Evolutionary conservation across 2,329 filamentous ascomycete genomes (phyloP), one percentile per base, ranked within the genome.

Genomic region (Stagonosporopsis vannaccii): DNA sequence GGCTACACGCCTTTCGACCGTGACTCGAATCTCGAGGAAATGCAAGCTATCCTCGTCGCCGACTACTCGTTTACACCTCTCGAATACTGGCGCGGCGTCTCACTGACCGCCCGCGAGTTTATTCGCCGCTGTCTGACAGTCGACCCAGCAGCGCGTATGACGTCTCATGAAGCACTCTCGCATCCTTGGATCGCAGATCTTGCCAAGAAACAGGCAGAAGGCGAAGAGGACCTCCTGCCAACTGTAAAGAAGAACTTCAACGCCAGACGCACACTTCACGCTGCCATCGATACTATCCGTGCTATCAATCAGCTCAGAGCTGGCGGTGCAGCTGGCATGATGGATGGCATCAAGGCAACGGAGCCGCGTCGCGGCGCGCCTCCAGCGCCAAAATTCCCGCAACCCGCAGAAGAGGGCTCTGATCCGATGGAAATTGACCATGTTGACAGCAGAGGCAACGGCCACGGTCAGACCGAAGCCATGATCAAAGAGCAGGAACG

Each of bases 1-100:
- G 95, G 95, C 56, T 98, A 98, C 80, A 99, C 95, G 0, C 95
- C 95, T 12, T 99, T 99, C 75, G 95, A 99, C 78, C 90, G 95
- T 52, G 95, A 98, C 77, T 94, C 88, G 68, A 97, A 99, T 78
- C 88, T 98, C 71, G 95, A 99, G 80, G 95, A 99, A 80, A 98
- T 99, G 94, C 94, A 98, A 80, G 95, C 95, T 67, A 99, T 99
- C 73, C 86, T 98, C 53, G 90, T 92, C 60, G 95, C 95, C 57
- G 94, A 98, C 80, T 99, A 98, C 82, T 90, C 87, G 72, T 99
- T 98, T 78, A 94, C 91, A 4, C 95, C 95, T 1, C 80, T 91
- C 59, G 94, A 97, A 75, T 98, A 98, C 83, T 99, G 95, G 95
- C 90, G 93, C 60, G 92, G 91, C 58, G 94, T 99, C 60, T 96